Base-by-base conservation (phyloP, 2,329 filamentous ascomycete species). In the Neonectria hederae region DNA sequence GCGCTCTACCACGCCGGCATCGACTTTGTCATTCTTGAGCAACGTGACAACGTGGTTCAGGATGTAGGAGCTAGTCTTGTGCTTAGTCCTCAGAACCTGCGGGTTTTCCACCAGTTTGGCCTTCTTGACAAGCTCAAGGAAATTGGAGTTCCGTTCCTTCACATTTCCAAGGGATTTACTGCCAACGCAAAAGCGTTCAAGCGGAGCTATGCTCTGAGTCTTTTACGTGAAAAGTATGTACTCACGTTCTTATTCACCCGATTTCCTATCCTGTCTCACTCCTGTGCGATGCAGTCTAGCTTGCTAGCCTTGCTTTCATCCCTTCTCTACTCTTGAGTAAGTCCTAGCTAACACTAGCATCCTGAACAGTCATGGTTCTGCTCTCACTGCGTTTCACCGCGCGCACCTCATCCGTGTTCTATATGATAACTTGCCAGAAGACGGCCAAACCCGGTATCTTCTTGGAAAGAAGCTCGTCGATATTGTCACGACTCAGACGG, bases 1-100 rank as follows among this genome's bases (percentile, higher is more conserved):
- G 68, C 71, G 22, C 70, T 79, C 5, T n/a, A 57, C 38, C 68
- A 65, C 1, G 77, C 77, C 4, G 76, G 74, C 5, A 74, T 77
- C 45, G 75, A 76, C 55, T 73, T 69, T 54, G 63, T 77, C 26
- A 49, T 78, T 8, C 62, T 78, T 8, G 76, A 78, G 66, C 63
- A 68, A 3, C 64, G 69, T 13, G 45, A 70, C 4, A 43, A 67
- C 4, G 63, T 72, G 2, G 54, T 67, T 19, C 60, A 65, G 13
- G 66, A 73, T 43, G 54, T 63, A 5, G 76, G 75, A 2, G 66
- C 71, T 0, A 62, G 53, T 13, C 40, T 68, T 4, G 62, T 62
- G 1, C 52, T 68, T 9, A 24, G 28, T 2, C 63, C 66, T 1
- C 54, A 59, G 0, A 64, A 42, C n/a, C 22, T 66, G 8, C 61